phyloP scores from a whole-genome alignment of 2,329 filamentous ascomycete species.

The Chaetomiaceae sp. region DNA sequence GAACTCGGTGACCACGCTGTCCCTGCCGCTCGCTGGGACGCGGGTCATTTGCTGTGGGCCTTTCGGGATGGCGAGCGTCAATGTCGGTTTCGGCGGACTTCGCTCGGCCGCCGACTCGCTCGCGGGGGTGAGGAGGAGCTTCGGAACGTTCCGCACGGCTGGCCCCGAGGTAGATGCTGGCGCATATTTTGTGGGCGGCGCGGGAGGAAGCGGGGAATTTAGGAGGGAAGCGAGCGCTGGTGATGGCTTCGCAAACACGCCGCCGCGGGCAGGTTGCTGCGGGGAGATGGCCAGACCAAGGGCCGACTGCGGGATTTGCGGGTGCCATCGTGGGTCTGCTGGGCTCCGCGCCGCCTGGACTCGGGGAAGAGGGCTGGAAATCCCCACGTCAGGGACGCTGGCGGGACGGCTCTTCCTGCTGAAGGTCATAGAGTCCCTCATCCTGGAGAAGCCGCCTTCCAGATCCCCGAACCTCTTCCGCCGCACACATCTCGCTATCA shows the following conservation, averaged over 20 bases:
- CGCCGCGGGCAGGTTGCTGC: constrained; percentile 4
- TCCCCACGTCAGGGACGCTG: constrained; percentile 29
- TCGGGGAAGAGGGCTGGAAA: constrained; percentile 36
- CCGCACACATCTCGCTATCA: constrained; percentile 39
- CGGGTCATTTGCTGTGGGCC: constrained; percentile 6
- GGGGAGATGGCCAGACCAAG: constrained; percentile 17
- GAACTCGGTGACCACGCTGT: constrained; percentile 47
- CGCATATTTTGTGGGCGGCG: constrained; percentile 11
- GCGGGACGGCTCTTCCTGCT: constrained; percentile 20
- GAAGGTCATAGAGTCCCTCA: constrained; percentile 32
- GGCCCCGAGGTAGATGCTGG: constrained; percentile 1
- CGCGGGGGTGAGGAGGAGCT: constrained; percentile 17
- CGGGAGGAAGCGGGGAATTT: neutral
- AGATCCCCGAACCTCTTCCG: constrained; percentile 31
- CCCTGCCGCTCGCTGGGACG: constrained; percentile 21
- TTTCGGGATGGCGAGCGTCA: constrained; percentile 36
- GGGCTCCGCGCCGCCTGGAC: constrained; percentile 22
- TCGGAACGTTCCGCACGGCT: constrained; percentile 8
- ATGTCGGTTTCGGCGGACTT: constrained; percentile 33
- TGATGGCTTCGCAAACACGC: constrained; percentile 1
- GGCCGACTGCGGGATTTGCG: neutral
- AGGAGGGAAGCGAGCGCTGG: constrained; percentile 2
- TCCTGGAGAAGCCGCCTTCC: constrained; percentile 35
- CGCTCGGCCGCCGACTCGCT: constrained; percentile 17
- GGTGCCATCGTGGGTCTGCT: constrained; percentile 9